These are phyloP conservation scores for Inga oerstediana DNA, from an alignment of 306 rosid species.

Conservation along the genomic window DNA sequence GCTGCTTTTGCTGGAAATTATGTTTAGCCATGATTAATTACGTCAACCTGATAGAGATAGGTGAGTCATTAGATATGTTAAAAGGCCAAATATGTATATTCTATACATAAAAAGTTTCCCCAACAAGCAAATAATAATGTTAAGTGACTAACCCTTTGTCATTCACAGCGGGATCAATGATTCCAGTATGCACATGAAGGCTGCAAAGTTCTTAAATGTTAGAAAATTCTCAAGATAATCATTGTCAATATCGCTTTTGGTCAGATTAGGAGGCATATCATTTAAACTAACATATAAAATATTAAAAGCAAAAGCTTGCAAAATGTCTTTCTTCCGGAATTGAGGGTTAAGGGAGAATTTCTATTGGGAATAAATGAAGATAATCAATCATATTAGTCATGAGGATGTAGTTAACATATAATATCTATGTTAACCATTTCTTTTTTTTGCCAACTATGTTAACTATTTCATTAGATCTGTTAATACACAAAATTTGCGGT, in stretches of 20 bases:
- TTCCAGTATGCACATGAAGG: too few species aligned
- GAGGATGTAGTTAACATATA: neutral
- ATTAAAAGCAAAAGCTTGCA: too few species aligned
- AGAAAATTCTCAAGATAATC: neutral
- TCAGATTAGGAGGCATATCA: neutral
- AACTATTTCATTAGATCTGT: too few species aligned
- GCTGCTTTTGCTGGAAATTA: neutral
- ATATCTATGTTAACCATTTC: too few species aligned
- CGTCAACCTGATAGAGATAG: constrained; percentile 53
- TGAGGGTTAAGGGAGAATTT: neutral
- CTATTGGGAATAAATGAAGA: neutral
- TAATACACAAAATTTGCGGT: too few species aligned
- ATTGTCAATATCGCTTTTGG: neutral
- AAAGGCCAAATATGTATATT: constrained; percentile 2
- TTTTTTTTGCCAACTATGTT: too few species aligned
- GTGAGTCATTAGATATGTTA: neutral
- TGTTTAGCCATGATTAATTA: neutral
- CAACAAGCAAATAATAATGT: neutral
- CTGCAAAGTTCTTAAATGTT: neutral
- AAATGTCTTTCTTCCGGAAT: too few species aligned
- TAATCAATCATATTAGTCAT: neutral
- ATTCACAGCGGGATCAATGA: too few species aligned
- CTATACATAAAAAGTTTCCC: neutral
- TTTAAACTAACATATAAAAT: neutral
- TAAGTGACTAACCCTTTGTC: neutral